Base-by-base conservation (phyloP, 352 stramenopile genomes). In the Pythium periplocum region DNA sequence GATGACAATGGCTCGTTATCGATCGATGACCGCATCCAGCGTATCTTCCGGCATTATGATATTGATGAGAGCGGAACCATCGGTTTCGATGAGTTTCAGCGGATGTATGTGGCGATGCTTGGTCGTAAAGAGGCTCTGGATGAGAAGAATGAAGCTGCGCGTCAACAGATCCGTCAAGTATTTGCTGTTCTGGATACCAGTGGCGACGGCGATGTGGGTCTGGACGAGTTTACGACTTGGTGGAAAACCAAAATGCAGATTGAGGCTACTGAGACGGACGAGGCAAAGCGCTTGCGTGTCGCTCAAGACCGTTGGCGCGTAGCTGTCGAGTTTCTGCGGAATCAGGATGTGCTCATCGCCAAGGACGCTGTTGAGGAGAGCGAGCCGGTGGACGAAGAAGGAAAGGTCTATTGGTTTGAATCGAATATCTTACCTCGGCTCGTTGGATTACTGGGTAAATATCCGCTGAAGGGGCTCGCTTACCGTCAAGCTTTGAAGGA, bases 191-290 rank as follows among this genome's bases (percentile, higher is more conserved):
- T 91, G 3, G 75, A 91, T 55, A 81, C 69, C 4, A 83, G 74
- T n/a, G 78, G 74, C 10, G 80, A 89, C 38, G 78, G 76, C 6
- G 51, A 66, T 36, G 80, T 89, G 34, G 87, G 61, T 51, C 51
- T 87, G 2, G 78, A 87, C 2, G 80, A 91, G 54, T 91, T 91
- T 55, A 68, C 75, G 44, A 39, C 79, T n/a, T 91, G 80, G 80
- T 89, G 80, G 80, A 69, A 73, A 53, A 78, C 80, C 1, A 91
- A 87, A 36, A 56, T 86, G 3, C 59, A 78, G 48, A 55, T 91
- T 2, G 73, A 86, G 51, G 55, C 70, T 4, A 70, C 84, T 12
- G 80, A 78, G 12, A 73, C 55, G 0, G 66, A 71, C 3, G 61
- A 78, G 30, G 48, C 58, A 9, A 71, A 71, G 7, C 68, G 59